These are phyloP conservation scores for Ochromonas danica DNA, from an alignment of 108 stramenopile genomes.

Conservation along the genomic window DNA sequence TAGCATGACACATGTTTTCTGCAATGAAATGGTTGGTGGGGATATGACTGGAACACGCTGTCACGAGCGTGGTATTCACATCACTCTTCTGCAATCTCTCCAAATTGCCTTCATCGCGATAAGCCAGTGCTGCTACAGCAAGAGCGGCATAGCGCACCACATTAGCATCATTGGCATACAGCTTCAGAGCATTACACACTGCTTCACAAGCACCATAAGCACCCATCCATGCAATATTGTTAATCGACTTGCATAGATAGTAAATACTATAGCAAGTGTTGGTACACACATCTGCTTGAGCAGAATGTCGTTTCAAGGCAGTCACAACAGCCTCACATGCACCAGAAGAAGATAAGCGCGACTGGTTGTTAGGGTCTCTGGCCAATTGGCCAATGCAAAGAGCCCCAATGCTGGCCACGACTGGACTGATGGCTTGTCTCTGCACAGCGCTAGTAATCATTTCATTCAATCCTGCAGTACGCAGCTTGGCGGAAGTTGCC, in stretches of 20 bases:
- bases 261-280: conserved; percentile 7
- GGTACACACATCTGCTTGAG: background rate
- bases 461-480: background rate
- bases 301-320: background rate
- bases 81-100: background rate
- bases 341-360: background rate
- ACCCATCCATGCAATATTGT: conserved; percentile 24
- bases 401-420: background rate
- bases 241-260: background rate
- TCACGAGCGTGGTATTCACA: background rate
- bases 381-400: background rate
- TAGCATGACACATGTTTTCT: background rate
- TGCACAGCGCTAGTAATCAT: background rate
- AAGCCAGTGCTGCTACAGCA: background rate
- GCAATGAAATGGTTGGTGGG: background rate
- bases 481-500: background rate
- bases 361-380: background rate
- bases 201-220: conserved; percentile 31
- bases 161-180: background rate
- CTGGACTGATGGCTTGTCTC: background rate
- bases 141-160: background rate
- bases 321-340: background rate
- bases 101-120: conserved; percentile 5
- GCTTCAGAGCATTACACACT: background rate
- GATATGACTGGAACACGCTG: background rate